Evolutionary conservation across 805 yeast genomes (phyloP).

Genomic region (Kuraishia piskuri): DNA sequence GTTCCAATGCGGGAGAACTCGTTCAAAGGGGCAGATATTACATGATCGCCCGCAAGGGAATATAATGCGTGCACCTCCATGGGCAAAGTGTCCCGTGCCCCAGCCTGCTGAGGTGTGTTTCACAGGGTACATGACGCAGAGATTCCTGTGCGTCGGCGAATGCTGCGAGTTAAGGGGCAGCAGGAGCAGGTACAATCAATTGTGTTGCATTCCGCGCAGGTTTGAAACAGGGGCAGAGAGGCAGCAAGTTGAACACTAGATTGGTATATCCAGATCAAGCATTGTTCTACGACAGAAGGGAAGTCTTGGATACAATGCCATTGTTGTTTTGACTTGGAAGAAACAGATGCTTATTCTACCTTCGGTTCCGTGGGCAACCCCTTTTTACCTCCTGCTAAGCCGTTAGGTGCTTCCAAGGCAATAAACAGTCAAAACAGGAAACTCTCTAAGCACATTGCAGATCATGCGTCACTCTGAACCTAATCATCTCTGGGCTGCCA

Average conservation of each 20-base stretch:
- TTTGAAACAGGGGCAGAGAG: neutral
- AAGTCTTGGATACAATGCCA: too few species aligned
- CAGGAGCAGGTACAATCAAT: neutral
- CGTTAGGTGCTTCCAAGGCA: too few species aligned
- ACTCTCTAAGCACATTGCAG: too few species aligned
- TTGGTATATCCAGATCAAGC: neutral
- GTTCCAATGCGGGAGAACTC: neutral
- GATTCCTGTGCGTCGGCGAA: constrained; percentile 1
- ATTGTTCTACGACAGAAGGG: too few species aligned
- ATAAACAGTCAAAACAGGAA: too few species aligned
- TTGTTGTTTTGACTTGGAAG: too few species aligned
- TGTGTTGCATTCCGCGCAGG: neutral
- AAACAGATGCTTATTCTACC: too few species aligned
- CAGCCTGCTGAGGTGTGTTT: neutral
- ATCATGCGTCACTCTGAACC: too few species aligned
- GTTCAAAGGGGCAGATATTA: neutral
- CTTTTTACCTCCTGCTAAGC: too few species aligned
- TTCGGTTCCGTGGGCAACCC: too few species aligned
- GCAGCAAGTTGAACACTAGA: too few species aligned
- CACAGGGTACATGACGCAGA: neutral
- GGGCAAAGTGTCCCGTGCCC: neutral
- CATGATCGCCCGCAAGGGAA: neutral
- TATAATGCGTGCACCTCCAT: neutral
- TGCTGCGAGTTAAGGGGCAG: neutral
- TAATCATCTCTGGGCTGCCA: too few species aligned